phyloP scores from a whole-genome alignment of 768 basidiomycete species.

The Lactarius sp. region DNA sequence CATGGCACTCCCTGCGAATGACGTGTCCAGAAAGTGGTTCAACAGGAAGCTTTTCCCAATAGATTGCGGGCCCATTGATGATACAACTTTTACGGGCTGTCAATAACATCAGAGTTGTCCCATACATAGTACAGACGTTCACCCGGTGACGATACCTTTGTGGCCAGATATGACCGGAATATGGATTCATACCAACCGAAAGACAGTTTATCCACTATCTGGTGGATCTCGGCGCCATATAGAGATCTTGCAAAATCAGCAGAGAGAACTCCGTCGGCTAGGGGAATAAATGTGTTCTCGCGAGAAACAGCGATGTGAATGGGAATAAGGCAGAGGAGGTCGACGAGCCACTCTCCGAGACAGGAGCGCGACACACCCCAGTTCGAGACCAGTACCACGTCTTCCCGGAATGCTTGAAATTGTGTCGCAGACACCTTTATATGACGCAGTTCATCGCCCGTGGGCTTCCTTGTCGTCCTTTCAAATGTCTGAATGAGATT shows the following conservation, averaged over 20 bases:
- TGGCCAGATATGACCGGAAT: constrained; percentile 57
- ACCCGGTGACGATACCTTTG: constrained; percentile 36
- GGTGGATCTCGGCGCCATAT: constrained; percentile 42
- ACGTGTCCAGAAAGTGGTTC: no score
- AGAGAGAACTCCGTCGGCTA: constrained; percentile 47
- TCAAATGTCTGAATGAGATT: constrained; percentile 42
- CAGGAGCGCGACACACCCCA: constrained; percentile 1
- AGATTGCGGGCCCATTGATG: constrained; percentile 42
- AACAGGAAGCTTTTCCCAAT: no score
- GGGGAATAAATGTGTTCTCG: no score
- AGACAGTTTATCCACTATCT: no score
- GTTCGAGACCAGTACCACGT: constrained; percentile 12
- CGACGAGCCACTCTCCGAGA: no score
- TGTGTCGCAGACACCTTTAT: constrained; percentile 35
- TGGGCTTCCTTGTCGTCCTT: constrained; percentile 47
- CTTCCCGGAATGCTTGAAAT: constrained; percentile 30
- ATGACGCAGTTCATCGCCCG: constrained; percentile 39
- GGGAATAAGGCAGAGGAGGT: no score
- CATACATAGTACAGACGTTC: no score
- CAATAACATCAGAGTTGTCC: background rate
- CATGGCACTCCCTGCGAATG: constrained; percentile 40
- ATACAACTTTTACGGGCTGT: constrained; percentile 59
- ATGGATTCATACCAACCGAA: constrained; percentile 24
- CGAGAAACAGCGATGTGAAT: no score
- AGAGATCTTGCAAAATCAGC: constrained; percentile 46